Evolutionary conservation across 805 yeast genomes (phyloP).

Genomic region (Cyberlindnera nakhonratchasimensis): DNA sequence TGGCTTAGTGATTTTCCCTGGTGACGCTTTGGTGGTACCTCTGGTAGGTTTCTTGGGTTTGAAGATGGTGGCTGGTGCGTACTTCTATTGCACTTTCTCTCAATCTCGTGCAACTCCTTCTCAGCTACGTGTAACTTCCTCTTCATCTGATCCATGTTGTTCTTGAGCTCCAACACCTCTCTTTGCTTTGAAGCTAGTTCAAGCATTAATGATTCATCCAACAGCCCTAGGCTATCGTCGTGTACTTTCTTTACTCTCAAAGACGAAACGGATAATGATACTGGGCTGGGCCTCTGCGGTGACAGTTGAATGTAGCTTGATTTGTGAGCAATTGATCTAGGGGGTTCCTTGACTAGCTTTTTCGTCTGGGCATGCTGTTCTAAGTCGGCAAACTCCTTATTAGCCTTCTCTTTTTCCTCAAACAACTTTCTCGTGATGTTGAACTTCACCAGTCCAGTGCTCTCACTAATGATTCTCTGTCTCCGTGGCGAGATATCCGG

Average conservation of each 20-base stretch:
- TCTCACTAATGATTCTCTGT: slow-evolving; percentile 44
- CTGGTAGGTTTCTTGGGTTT: slow-evolving; percentile 1
- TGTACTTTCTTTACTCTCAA: background rate
- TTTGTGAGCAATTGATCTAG: slow-evolving; percentile 2
- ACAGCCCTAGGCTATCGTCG: background rate
- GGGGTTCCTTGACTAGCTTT: slow-evolving; percentile 3
- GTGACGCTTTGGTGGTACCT: slow-evolving; percentile 10
- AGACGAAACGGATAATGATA: background rate
- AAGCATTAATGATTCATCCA: slow-evolving; percentile 30
- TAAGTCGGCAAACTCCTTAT: slow-evolving; percentile 15
- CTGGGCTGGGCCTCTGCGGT: slow-evolving; percentile 6
- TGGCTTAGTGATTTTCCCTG: slow-evolving; percentile 5
- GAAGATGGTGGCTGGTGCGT: slow-evolving; percentile 7
- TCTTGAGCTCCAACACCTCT: slow-evolving; percentile 45
- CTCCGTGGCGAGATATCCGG: slow-evolving; percentile 11
- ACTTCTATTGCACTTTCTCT: slow-evolving; percentile 29
- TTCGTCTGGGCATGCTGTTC: slow-evolving; percentile 8
- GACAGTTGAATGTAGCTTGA: slow-evolving; percentile 9
- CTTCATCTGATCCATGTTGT: slow-evolving; percentile 34
- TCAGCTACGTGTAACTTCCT: slow-evolving; percentile 38
- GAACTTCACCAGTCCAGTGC: slow-evolving; percentile 50
- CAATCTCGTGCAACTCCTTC: slow-evolving; percentile 36
- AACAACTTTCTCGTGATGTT: slow-evolving; percentile 20
- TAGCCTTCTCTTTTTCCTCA: slow-evolving; percentile 15
- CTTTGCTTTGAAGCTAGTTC: slow-evolving; percentile 51